Base-by-base conservation (phyloP, 129 eudicot species). In the Solidago caesia region DNA sequence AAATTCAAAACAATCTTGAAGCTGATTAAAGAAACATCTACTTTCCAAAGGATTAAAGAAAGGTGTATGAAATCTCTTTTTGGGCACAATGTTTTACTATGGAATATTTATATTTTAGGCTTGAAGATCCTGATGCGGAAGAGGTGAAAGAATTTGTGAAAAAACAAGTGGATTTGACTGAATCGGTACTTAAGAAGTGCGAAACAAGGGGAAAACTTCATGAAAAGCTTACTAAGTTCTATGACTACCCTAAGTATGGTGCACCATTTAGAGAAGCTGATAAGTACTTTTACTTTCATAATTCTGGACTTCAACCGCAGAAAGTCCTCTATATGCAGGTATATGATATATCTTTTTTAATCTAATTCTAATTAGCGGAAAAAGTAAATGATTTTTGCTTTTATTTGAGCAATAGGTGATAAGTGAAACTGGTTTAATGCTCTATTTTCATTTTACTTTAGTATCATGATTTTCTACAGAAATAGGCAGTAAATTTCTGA, bases 281-380 rank as follows among this genome's bases (percentile, higher is more conserved):
- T 65, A 91, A 91, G 81, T 91, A 87, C 79, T 95, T 95, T 68
- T 91, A 88, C 89, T 95, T 88, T 62, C 96, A 91, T 10, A 95
- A 95, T 75, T 62, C 87, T 9, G 99, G 99, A 49, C 89, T 95
- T 74, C 99, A 94, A 70, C 91, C 99, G 1, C 99, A 95, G 51
- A 88, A 71, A 57, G 94, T 95, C 43, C 96, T 95, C 72, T 95
- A 88, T 76, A 84, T 91, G 76, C 99, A 95, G 99, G 99, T 95
- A 64, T 52, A 33, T 33, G 2, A 33, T 2, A 2, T 33, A 33
- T 33, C 39, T 33, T 33, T 33, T 33, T 33, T 2, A 2, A 33
- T 33, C 39, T 33, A 33, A 3, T 33, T 33, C 39, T 33, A 33
- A 3, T 33, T 33, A 33, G 39, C 2, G 39, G 39, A 33, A 33